Evolutionary conservation across 192 early-diverging fungal genomes (phyloP).

Genomic region (Mortierella alpina): DNA sequence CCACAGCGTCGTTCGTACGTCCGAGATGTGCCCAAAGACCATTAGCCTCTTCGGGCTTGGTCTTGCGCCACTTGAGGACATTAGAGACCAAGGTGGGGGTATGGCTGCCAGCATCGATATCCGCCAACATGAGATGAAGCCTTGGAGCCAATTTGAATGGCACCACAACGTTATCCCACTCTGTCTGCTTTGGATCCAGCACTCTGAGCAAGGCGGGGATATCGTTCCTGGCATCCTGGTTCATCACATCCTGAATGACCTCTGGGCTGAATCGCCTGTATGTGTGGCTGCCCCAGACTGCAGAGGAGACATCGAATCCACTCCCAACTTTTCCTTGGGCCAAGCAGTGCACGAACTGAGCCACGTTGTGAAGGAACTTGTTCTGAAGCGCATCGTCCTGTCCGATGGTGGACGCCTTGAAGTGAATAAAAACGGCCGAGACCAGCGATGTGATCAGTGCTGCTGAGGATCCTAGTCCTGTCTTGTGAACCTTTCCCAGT

Average conservation of each 20-base stretch:
- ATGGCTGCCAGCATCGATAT: constrained; percentile 93
- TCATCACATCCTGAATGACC: constrained; percentile 68
- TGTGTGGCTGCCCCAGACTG: constrained; percentile 90
- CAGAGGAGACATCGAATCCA: constrained; percentile 95
- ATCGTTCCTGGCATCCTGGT: constrained; percentile 48
- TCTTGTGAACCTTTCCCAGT: constrained; percentile 85
- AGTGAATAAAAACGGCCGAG: constrained; percentile 80
- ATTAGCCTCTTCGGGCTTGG: constrained; percentile 69
- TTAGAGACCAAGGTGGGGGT: constrained; percentile 92
- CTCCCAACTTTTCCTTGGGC: constrained; percentile 99
- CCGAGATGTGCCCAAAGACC: constrained; percentile 72
- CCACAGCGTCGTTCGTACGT: constrained; percentile 67
- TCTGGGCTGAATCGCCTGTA: constrained; percentile 87
- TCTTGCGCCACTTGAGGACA: constrained; percentile 87
- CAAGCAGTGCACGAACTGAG: constrained; percentile 93
- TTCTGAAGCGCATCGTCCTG: constrained; percentile 35
- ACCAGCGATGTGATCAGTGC: constrained; percentile 95
- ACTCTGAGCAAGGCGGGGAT: constrained; percentile 42
- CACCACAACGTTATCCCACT: constrained; percentile 76
- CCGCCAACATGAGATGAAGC: constrained; percentile 84
- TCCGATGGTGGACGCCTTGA: constrained; percentile 56
- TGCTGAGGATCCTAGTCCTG: constrained; percentile 97
- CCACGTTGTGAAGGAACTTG: constrained; percentile 82
- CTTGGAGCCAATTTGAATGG: constrained; percentile 78
- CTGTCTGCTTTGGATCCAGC: constrained; percentile 56